Percentiles rank a stretch among this genome's conserved stretches.
Evolutionary conservation across 2,329 filamentous ascomycete genomes (phyloP).

Genomic region (Magnaporthales sp.): DNA sequence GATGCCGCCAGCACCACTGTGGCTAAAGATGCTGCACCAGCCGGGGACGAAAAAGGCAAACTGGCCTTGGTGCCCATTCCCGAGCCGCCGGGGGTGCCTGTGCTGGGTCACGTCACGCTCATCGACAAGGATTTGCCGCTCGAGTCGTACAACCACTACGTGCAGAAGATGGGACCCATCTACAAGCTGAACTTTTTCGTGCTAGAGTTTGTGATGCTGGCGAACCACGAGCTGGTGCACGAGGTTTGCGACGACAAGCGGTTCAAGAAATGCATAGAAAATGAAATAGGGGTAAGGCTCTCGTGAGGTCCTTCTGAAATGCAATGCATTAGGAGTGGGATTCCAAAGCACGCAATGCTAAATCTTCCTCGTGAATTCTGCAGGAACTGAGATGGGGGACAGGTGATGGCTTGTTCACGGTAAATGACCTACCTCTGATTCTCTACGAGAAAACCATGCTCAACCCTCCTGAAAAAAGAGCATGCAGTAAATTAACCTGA

Average conservation of each 20-base stretch:
- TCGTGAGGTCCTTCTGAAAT: no score
- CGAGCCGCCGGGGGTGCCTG: not conserved
- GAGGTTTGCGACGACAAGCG: not conserved
- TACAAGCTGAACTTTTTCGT: not conserved
- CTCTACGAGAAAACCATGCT: no score
- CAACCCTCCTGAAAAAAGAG: no score
- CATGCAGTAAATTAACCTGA: no score
- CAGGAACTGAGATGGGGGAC: slow-evolving; percentile 50
- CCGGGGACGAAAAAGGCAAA: not conserved
- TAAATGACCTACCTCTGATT: no score
- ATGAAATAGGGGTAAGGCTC: not conserved
- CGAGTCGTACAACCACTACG: not conserved
- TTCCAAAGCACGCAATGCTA: no score
- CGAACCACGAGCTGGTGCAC: not conserved
- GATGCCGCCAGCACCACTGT: not conserved
- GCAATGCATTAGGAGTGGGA: not conserved
- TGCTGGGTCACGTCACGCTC: not conserved
- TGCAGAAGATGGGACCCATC: not conserved
- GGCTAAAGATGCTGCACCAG: not conserved
- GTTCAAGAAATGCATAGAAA: not conserved
- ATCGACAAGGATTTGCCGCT: not conserved
- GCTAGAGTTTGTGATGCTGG: not conserved
- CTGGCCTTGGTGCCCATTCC: not conserved
- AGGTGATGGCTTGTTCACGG: slow-evolving; percentile 61
- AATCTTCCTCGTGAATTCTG: not conserved